Base-by-base conservation (phyloP, 306 rosid species). In the Quercus mongolica region DNA sequence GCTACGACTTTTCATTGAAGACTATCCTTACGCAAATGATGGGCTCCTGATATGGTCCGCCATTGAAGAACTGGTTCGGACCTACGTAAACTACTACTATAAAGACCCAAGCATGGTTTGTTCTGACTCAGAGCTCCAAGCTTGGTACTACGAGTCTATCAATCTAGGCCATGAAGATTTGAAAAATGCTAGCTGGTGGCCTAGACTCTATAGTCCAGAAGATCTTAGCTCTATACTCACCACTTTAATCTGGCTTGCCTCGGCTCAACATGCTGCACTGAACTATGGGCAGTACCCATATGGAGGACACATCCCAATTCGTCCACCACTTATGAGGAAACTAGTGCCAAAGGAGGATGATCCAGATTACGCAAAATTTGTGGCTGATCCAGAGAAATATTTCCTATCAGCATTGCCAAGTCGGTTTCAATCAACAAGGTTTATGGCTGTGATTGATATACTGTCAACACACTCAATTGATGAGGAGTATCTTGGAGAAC, bases 31-130 rank as follows among this genome's bases (percentile, higher is more conserved):
- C 67, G 88, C 88, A 74, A 83, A 75, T 57, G 90, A 80, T 76
- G 85, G 87, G 57, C 86, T 74, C 35, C 83, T 87, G 19, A 87
- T 87, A 79, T 87, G 88, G 90, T 76, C 84, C 61, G 83, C 87
- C 73, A 79, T 82, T 76, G 54, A 79, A 61, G 79, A 81, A 25
- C 38, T 87, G 79, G 88, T 82, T n/a, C 4, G 6, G 5, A 84
- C 74, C 56, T 84, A 87, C 46, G 87, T 87, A 55, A 82, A 77
- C 79, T 71, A 85, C 75, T 82, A 80, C 80, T 85, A 87, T 70
- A 71, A 65, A 74, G 86, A 67, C 35, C 51, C 38, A 18, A 52
- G 61, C 26, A 69, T 63, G 33, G 1, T 85, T 71, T 79, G 80
- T 74, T 77, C 74, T 28, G 88, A 85, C 80, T 2, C 67, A 17